Percentiles rank a stretch among this genome's conserved stretches.
These are phyloP conservation scores for Waltergamsia citrina DNA, from an alignment of 2,329 filamentous ascomycete species.

Conservation along the genomic window DNA sequence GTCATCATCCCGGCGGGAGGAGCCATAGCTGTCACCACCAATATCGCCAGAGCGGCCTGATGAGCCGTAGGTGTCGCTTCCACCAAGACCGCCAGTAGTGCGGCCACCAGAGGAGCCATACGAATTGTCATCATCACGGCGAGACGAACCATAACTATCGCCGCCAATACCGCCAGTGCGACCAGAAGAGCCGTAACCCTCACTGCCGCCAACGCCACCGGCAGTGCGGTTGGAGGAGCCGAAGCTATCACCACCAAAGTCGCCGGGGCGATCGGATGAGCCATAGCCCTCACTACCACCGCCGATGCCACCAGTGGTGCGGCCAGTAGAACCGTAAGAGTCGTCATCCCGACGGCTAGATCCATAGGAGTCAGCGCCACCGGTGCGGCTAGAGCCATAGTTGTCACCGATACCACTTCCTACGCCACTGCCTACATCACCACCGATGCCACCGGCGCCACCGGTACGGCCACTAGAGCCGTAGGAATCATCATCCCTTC, in stretches of 20 bases:
- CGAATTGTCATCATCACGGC: neutral
- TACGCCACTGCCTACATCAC: too few species aligned
- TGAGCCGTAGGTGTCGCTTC: neutral
- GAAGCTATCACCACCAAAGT: neutral
- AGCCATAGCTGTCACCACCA: neutral
- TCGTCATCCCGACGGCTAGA: too few species aligned
- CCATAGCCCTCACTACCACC: too few species aligned
- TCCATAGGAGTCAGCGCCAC: neutral
- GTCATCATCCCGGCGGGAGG: neutral
- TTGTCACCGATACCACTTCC: too few species aligned
- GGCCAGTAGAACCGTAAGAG: too few species aligned
- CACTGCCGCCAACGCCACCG: too few species aligned
- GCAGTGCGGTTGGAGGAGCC: too few species aligned
- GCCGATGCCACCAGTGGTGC: too few species aligned
- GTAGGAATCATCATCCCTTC: neutral
- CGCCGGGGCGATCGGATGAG: neutral
- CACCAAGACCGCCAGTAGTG: too few species aligned
- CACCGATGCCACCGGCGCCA: too few species aligned
- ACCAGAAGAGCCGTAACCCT: neutral
- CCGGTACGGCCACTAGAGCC: neutral
- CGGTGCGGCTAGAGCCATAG: too few species aligned
- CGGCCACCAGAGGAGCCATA: neutral
- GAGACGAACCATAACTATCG: neutral
- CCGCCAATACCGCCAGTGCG: neutral
- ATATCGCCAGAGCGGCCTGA: neutral